These are phyloP conservation scores for Neofusicoccum sp. DNA, from an alignment of 2,329 filamentous ascomycete species.

Conservation along the genomic window DNA sequence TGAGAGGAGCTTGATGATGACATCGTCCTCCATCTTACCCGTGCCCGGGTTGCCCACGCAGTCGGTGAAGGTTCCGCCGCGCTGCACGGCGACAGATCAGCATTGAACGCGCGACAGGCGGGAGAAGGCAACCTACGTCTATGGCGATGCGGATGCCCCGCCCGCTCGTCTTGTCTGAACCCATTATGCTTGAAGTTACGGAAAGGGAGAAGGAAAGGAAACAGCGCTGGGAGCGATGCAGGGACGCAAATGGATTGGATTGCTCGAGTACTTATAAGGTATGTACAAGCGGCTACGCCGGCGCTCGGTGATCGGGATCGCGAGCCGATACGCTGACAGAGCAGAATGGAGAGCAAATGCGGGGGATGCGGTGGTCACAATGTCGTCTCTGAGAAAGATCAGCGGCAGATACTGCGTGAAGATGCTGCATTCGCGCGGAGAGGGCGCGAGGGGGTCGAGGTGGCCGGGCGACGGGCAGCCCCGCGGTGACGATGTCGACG, in stretches of 20 bases:
- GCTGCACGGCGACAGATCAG: conserved; percentile 43
- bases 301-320: conserved; percentile 21
- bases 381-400: background rate
- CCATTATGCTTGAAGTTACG: background rate
- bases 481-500: background rate
- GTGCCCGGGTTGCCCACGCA: conserved; percentile 80
- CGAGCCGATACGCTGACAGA: conserved; percentile 4
- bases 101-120: background rate
- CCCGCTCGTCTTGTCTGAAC: conserved; percentile 26
- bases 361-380: background rate
- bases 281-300: background rate
- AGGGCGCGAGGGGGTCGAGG: background rate
- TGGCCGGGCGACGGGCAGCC: too few relatives aligned
- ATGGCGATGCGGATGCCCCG: conserved; percentile 76
- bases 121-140: conserved; percentile 37
- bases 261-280: background rate
- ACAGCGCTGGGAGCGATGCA: background rate
- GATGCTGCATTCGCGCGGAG: too few relatives aligned
- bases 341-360: background rate
- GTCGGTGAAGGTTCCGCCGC: conserved; percentile 90
- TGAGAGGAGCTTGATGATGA: conserved; percentile 85
- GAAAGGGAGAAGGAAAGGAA: background rate
- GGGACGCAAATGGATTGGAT: background rate
- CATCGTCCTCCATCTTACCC: conserved; percentile 70
- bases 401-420: background rate